Evolutionary conservation across 106 monocot species (phyloP).

Genomic region (Dendrobium huoshanense): DNA sequence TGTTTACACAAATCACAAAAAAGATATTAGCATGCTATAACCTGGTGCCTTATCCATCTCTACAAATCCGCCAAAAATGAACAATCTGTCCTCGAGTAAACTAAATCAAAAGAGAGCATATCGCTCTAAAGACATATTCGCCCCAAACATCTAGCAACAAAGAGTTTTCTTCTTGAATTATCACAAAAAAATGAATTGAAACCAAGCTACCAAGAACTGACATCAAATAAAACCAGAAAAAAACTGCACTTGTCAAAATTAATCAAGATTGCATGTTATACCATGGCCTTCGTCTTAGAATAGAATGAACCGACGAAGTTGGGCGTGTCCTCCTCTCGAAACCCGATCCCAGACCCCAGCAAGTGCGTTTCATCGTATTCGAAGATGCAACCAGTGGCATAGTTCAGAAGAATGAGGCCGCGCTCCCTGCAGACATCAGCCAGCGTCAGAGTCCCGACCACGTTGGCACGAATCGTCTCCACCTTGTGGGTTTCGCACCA

Average conservation of each 20-base stretch:
- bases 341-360: conserved; percentile 44
- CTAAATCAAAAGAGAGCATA: not conserved
- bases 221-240: not conserved
- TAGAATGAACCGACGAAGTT: conserved; percentile 61
- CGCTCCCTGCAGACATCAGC: conserved; percentile 46
- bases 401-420: conserved; percentile 43
- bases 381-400: conserved; percentile 61
- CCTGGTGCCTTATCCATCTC: not conserved
- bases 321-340: conserved; percentile 56
- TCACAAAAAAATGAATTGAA: not conserved
- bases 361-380: conserved; percentile 44
- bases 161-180: not conserved
- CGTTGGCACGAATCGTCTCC: conserved; percentile 59
- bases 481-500: conserved; percentile 78
- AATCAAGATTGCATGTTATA: conserved; percentile 6
- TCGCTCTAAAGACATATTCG: not conserved
- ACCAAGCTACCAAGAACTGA: not conserved
- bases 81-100: not conserved
- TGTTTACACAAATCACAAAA: not conserved
- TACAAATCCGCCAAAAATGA: not conserved
- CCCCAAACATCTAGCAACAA: not conserved
- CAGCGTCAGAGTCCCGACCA: conserved; percentile 49
- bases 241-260: not conserved
- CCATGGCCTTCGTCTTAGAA: conserved; percentile 72
- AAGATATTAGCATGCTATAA: not conserved